Conservation (phyloP, 23 red algal genomes). For the Gracilaria domingensis region DNA sequence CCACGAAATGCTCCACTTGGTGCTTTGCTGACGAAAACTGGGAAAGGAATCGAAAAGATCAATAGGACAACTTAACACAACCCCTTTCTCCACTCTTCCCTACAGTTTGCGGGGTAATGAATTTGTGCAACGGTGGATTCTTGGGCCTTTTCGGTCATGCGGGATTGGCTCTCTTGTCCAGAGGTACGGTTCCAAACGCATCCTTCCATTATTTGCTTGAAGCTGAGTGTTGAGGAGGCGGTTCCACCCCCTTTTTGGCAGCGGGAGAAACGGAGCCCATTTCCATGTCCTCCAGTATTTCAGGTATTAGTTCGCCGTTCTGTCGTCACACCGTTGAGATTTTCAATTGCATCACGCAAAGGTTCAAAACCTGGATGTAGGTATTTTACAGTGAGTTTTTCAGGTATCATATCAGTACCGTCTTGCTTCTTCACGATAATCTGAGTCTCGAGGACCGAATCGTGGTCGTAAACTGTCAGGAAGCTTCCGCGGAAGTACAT, state of each 20-base stretch:
- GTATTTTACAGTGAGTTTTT: conserved; percentile 51
- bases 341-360: conserved; percentile 56
- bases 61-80: not conserved
- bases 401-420: conserved; percentile 50
- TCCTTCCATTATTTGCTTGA: conserved; percentile 54
- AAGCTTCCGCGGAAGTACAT: conserved; percentile 33
- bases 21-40: not conserved
- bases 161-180: not conserved
- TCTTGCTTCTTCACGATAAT: conserved; percentile 49
- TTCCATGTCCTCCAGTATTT: conserved; percentile 23
- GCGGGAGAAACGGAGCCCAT: not conserved
- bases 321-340: conserved; percentile 71
- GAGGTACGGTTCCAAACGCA: conserved; percentile 24
- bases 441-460: conserved; percentile 59
- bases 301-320: conserved; percentile 7
- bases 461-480: conserved; percentile 53
- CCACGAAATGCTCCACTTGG: not conserved
- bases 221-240: conserved; percentile 19
- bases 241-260: not conserved
- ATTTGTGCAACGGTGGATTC: not conserved
- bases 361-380: conserved; percentile 62
- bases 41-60: not conserved
- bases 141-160: not conserved
- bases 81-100: no score
- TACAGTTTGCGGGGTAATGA: no score